A percentile compares a stretch with the other conserved stretches of the same genome.
These are phyloP conservation scores for Metschnikowia chrysomelidarum DNA, from an alignment of 805 yeast genomes.

Conservation along the genomic window DNA sequence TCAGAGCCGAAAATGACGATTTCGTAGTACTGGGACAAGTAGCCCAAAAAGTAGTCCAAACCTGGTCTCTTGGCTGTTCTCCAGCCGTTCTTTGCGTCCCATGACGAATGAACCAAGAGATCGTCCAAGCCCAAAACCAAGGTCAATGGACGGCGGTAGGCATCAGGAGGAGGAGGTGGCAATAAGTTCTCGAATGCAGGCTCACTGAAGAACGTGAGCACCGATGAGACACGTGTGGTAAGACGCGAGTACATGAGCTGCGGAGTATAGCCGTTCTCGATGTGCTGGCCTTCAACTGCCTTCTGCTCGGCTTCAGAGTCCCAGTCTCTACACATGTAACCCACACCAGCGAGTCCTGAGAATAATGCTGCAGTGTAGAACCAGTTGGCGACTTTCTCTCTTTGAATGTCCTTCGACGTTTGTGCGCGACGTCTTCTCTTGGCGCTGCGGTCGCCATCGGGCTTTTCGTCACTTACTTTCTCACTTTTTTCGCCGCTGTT, in stretches of 20 bases:
- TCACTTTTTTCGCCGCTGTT: constrained; percentile 18
- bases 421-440: constrained; percentile 41
- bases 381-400: constrained; percentile 78
- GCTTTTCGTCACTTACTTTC: constrained; percentile 16
- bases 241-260: constrained; percentile 65
- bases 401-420: constrained; percentile 73
- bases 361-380: constrained; percentile 63
- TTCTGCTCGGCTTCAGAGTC: constrained; percentile 68
- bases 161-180: constrained; percentile 91
- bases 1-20: constrained; percentile 87
- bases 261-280: constrained; percentile 69
- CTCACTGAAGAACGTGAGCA: constrained; percentile 82
- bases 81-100: constrained; percentile 95
- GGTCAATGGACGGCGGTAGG: constrained; percentile 89
- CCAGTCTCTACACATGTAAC: constrained; percentile 81
- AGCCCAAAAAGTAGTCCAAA: constrained; percentile 91
- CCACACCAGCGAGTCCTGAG: constrained; percentile 50
- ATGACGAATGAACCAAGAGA: constrained; percentile 82
- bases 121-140: constrained; percentile 89
- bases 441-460: constrained; percentile 16
- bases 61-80: constrained; percentile 99
- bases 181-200: constrained; percentile 91
- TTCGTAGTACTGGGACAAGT: constrained; percentile 93
- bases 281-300: constrained; percentile 48
- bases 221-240: constrained; percentile 65